Conservation (phyloP, 2,329 filamentous ascomycete genomes). For the Calonectria pauciramosa region DNA sequence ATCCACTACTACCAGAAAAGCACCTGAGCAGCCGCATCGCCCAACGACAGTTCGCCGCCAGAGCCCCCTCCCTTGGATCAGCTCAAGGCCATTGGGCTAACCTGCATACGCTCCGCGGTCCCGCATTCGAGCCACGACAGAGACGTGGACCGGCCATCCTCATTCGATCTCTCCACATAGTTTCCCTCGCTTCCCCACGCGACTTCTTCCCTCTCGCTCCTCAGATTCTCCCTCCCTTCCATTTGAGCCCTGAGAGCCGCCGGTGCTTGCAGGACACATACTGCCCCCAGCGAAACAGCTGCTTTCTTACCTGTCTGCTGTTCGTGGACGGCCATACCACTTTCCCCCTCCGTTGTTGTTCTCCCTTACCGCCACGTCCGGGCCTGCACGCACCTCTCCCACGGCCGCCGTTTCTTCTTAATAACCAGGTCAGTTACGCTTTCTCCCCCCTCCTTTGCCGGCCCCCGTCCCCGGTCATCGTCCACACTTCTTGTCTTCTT, state of each 20-base stretch:
- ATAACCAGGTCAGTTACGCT: constrained; percentile 47
- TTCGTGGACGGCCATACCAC: constrained; percentile 42
- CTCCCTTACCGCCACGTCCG: constrained; percentile 48
- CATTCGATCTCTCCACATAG: constrained; percentile 52
- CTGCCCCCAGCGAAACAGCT: constrained; percentile 50
- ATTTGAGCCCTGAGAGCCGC: constrained; percentile 48
- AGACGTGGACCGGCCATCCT: constrained; percentile 49
- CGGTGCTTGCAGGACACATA: constrained; percentile 52
- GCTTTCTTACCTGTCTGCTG: constrained; percentile 41
- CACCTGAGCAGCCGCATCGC: constrained; percentile 46
- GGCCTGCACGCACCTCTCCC: constrained; percentile 36
- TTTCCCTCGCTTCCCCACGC: constrained; percentile 52
- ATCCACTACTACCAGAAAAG: constrained; percentile 44
- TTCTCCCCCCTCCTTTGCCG: constrained; percentile 31
- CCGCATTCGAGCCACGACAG: constrained; percentile 58
- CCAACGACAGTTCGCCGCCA: constrained; percentile 46
- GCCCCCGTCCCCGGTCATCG: constrained; percentile 36
- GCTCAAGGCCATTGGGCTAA: constrained; percentile 51
- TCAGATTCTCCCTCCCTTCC: constrained; percentile 49
- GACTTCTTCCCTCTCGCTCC: constrained; percentile 49
- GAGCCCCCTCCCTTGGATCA: constrained; percentile 47
- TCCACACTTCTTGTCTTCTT: constrained; percentile 36
- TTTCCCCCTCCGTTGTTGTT: constrained; percentile 44
- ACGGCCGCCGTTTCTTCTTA: constrained; percentile 38
- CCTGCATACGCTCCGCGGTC: constrained; percentile 54